Percentiles rank a stretch among this genome's conserved stretches.
Evolutionary conservation across 1,284 basidiomycete genomes (phyloP).

Genomic region (Wallemia ichthyophaga): DNA sequence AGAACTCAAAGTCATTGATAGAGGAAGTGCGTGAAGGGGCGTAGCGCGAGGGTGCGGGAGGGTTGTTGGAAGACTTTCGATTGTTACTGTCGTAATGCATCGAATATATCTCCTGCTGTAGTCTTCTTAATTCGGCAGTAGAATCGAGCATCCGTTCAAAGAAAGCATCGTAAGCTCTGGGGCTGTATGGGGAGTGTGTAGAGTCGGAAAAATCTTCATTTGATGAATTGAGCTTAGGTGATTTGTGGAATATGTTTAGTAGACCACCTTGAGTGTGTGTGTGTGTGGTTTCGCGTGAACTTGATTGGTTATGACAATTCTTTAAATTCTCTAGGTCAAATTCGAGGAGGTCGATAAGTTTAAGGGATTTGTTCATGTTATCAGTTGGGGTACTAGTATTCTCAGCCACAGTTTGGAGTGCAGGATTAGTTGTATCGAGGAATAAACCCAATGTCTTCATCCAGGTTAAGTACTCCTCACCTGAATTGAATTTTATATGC

Average conservation of each 20-base stretch:
- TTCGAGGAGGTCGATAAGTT: not conserved
- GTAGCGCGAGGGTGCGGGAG: not conserved
- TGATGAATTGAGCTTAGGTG: not conserved
- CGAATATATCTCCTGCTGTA: not conserved
- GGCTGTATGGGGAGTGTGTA: not conserved
- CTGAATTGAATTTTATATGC: not conserved
- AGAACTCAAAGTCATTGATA: not conserved
- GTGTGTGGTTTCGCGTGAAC: not conserved
- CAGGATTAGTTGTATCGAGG: not conserved
- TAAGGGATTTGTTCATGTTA: not conserved
- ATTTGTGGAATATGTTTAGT: not conserved
- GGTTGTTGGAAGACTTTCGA: not conserved
- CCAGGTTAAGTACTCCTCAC: not conserved
- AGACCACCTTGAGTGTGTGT: not conserved
- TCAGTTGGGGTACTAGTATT: not conserved
- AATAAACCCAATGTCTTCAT: not conserved
- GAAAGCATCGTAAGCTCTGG: not conserved
- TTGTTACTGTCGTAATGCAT: not conserved
- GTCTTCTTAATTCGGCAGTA: not conserved
- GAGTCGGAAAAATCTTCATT: not conserved
- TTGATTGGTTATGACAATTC: not conserved
- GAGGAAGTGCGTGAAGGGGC: not conserved
- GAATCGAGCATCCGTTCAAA: not conserved
- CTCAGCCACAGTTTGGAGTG: not conserved
- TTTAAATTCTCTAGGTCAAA: not conserved